Percentiles rank a stretch among this genome's conserved stretches.
phyloP scores from a whole-genome alignment of 2,329 filamentous ascomycete species.

The Nannizziopsis arthrosporioides region DNA sequence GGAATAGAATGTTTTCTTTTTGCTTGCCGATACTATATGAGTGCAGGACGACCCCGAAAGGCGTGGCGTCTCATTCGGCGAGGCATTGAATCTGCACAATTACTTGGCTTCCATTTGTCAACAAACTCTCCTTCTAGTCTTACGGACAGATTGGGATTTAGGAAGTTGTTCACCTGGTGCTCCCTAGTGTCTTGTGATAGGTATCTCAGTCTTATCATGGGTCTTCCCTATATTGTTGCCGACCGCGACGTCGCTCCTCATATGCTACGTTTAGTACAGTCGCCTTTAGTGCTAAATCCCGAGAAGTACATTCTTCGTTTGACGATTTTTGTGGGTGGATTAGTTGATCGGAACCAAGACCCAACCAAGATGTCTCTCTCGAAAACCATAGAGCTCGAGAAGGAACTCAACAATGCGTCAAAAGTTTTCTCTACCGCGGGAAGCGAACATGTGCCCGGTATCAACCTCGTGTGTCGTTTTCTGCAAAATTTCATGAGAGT shows the following conservation, averaged over 20 bases:
- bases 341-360: conserved; percentile 35
- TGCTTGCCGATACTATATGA: conserved; percentile 42
- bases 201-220: conserved; percentile 42
- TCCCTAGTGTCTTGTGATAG: conserved; percentile 37
- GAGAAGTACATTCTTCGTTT: conserved; percentile 26
- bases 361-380: conserved; percentile 27
- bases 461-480: conserved; percentile 27
- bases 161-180: conserved; percentile 32
- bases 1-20: conserved; percentile 44
- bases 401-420: conserved; percentile 28
- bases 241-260: conserved; percentile 25
- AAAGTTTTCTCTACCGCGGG: conserved; percentile 13
- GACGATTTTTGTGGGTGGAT: conserved; percentile 27
- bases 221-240: conserved; percentile 38
- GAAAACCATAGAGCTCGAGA: conserved; percentile 32
- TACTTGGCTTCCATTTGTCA: conserved; percentile 39
- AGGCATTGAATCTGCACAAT: conserved; percentile 42
- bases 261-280: conserved; percentile 18
- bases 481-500: conserved; percentile 31
- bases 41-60: conserved; percentile 44
- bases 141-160: conserved; percentile 20
- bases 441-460: not conserved
- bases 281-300: conserved; percentile 12
- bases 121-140: conserved; percentile 22
- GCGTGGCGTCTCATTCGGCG: conserved; percentile 44